Evolutionary conservation across 2,329 filamentous ascomycete species (phyloP), one percentile per base, ranked within the genome.

Genomic region (Fusarium tanahbumbuense): DNA sequence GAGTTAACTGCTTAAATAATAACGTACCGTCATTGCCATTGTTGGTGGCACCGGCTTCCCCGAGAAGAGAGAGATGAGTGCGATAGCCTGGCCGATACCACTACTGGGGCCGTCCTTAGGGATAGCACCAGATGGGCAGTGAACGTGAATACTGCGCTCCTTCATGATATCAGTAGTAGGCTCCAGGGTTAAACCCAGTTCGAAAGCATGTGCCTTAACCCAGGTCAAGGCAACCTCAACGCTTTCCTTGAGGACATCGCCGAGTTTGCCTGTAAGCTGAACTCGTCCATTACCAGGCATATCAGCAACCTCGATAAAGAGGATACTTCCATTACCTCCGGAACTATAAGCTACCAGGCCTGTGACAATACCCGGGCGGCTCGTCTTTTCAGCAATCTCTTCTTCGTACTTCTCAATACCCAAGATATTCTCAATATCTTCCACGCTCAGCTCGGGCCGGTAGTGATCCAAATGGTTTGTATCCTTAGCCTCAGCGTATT

Each of bases 221-320:
- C 96, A 99, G 18, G 92, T 95, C 34, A 98, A 86, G 13, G 96
- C 96, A 22, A 99, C 96, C 80, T 98, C 95, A 44, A 98, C 96
- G 68, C 91, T 95, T 81, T 99, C 96, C 81, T 98, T 98, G 63
- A 99, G 89, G 30, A 99, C 96, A 74, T 98, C 94, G 69, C 96
- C 96, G 9, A 99, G 89, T 79, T 97, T 98, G 67, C 96, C 96
- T 2, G 96, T 99, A 27, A 99, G 89, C 81, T 98, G 96, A 37
- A 99, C 93, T 56, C 92, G 91, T 34, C 96, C 96, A 60, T 89
- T 91, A 45, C 96, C 96, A 1, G 96, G 96, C 94, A 98, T 98
- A 77, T 97, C 94, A 13, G 95, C 93, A 46, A 98, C 93, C 81
- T 99, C 96, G 75, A 99, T 99, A 84, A 99, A 99, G 59, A 99